These are phyloP conservation scores for Globisporangium parvum DNA, from an alignment of 352 stramenopile species.

Conservation along the genomic window DNA sequence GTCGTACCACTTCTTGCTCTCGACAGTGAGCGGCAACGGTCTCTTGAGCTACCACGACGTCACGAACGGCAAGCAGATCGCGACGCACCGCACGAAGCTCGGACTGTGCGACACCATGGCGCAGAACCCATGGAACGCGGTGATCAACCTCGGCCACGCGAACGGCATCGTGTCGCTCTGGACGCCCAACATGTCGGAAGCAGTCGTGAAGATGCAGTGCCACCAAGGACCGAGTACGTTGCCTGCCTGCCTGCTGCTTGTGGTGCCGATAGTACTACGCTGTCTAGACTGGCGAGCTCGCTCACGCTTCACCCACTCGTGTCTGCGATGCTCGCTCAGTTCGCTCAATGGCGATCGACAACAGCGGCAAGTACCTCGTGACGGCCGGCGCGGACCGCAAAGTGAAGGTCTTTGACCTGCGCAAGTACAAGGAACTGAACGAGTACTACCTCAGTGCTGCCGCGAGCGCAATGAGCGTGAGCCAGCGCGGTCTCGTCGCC, in stretches of 20 bases:
- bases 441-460: conserved; percentile 88
- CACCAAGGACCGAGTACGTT: conserved; percentile 92
- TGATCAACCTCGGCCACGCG: conserved; percentile 95
- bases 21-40: conserved; percentile 89
- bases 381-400: conserved; percentile 93
- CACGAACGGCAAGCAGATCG: conserved; percentile 91
- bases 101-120: conserved; percentile 91
- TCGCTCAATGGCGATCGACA: conserved; percentile 90
- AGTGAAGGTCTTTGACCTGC: conserved; percentile 97
- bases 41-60: conserved; percentile 96
- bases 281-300: too few species aligned
- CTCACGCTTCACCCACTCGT: conserved; percentile 8
- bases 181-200: conserved; percentile 91
- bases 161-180: conserved; percentile 98
- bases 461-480: conserved; percentile 92
- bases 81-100: conserved; percentile 89
- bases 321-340: conserved; percentile 27
- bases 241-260: neutral
- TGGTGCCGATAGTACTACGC: conserved; percentile 1
- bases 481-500: conserved; percentile 92
- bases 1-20: conserved; percentile 98
- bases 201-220: conserved; percentile 97
- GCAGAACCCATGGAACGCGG: conserved; percentile 96
- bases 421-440: conserved; percentile 95
- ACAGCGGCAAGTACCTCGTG: conserved; percentile 93